Conservation (phyloP, 164 flowering plant genomes). For the Kalanchoe fedtschenkoi region DNA sequence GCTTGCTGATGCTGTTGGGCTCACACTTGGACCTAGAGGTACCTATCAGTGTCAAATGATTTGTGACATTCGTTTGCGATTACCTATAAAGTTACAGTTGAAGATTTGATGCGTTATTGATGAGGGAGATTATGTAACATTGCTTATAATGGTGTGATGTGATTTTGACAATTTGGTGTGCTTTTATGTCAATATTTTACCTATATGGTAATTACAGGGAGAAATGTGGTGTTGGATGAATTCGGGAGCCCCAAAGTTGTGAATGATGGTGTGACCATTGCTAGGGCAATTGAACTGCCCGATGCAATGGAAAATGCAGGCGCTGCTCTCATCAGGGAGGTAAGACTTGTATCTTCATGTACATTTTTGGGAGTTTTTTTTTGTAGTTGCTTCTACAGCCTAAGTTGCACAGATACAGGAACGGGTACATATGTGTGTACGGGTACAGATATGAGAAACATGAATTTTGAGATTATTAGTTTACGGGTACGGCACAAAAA, state of each 20-base stretch:
- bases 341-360: no score
- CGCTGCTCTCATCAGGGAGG: slow-evolving; percentile 96
- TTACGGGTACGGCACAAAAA: no score
- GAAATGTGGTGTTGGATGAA: slow-evolving; percentile 95
- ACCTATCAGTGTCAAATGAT: neutral
- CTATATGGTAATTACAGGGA: slow-evolving; percentile 35
- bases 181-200: no score
- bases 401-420: no score
- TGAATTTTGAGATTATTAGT: no score
- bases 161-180: neutral
- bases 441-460: no score
- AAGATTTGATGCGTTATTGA: no score
- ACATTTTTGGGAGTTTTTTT: no score
- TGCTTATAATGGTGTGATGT: neutral
- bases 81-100: neutral
- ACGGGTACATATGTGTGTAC: no score
- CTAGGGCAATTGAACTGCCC: slow-evolving; percentile 92
- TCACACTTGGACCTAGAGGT: slow-evolving; percentile 99
- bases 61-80: neutral
- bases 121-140: no score
- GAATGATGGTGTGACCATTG: slow-evolving; percentile 97
- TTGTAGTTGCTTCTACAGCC: no score
- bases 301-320: slow-evolving; percentile 99
- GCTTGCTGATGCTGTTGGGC: slow-evolving; percentile 92
- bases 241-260: slow-evolving; percentile 86